Base-by-base conservation (phyloP, 2,329 filamentous ascomycete genomes). In the Cladosporium velox region DNA sequence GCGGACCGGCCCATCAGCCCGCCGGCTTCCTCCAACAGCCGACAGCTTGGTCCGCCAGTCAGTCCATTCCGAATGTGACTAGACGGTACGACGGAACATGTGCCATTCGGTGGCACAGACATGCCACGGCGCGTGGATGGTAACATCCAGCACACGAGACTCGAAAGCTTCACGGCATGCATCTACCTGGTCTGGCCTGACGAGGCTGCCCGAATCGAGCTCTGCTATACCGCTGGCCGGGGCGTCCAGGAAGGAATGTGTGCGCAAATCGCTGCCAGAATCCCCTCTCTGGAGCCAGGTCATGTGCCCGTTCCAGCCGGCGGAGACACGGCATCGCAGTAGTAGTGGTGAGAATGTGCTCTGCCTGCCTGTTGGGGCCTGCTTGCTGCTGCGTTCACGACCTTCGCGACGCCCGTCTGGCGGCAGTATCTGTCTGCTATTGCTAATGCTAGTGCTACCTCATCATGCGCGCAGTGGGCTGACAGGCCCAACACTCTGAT, bases 101-200 rank as follows among this genome's bases (percentile, higher is more conserved):
- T n/a, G 38, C 34, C 24, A 30, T 41, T 24, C 15, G 35, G 15
- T 59, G 49, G 61, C 61, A 64, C 61, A 64, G 61, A 64, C 49
- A 47, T 28, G 49, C 18, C n/a, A 32, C 61, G 26, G 61, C 51
- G 34, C 61, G 61, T 64, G 61, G 51, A 64, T 21, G 57, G 57
- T 59, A 8, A 21, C 57, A 59, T 59, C 32, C 30, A 41, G 34
- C 34, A 28, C 55, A 41, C 32, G 55, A 58, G 34, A 55, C 34
- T 47, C 12, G 57, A n/a, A 59, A 49, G 35, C 34, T 32, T 64
- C 35, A 57, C 61, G 34, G 34, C 61, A 54, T 55, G 32, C 60
- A 38, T 54, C 34, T 21, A 18, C 15, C 26, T 55, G 52, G 52
- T 32, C 28, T 55, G 52, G 52, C 52, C 30, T 55, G 52, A 55